Percentiles rank a stretch among this genome's conserved stretches.
Evolutionary conservation across 768 basidiomycete genomes (phyloP).

Genomic region (Mycena sanguinolenta): DNA sequence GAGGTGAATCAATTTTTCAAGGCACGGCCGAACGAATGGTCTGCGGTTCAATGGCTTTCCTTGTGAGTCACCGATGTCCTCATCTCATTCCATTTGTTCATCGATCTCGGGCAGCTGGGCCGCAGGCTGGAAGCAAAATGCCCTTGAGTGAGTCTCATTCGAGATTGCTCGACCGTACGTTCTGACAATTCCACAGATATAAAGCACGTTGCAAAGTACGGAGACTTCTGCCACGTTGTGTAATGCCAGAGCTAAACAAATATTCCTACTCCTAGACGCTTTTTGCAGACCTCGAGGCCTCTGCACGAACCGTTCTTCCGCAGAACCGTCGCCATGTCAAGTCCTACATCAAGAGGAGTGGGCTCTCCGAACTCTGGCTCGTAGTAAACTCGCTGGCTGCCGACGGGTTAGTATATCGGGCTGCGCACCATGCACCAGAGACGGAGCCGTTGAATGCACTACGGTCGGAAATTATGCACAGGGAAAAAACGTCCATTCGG

Average conservation of each 20-base stretch:
- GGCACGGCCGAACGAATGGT: conserved; percentile 41
- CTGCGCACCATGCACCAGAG: conserved; percentile 21
- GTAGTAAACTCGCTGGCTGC: conserved; percentile 29
- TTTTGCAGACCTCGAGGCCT: conserved; percentile 29
- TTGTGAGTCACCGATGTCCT: conserved; percentile 17
- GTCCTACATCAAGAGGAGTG: conserved; percentile 33
- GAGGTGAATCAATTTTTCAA: conserved; percentile 43
- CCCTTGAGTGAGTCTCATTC: conserved; percentile 35
- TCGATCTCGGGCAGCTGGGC: conserved; percentile 40
- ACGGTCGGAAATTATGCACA: conserved; percentile 27
- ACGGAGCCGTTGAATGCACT: conserved; percentile 22
- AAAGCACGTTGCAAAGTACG: conserved; percentile 29
- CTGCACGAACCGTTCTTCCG: conserved; percentile 31
- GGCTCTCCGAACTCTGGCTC: conserved; percentile 35
- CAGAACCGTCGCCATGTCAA: conserved; percentile 33
- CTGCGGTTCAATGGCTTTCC: conserved; percentile 39
- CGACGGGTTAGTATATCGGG: conserved; percentile 9
- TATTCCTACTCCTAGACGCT: background rate
- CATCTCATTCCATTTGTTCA: background rate
- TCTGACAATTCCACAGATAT: conserved; percentile 10
- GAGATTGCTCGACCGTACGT: background rate
- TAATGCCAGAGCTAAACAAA: background rate
- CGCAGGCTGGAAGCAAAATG: conserved; percentile 44
- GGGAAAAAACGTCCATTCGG: conserved; percentile 18
- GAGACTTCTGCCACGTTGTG: background rate